Conservation (phyloP, 306 rosid genomes). For the Biancaea sappan region DNA sequence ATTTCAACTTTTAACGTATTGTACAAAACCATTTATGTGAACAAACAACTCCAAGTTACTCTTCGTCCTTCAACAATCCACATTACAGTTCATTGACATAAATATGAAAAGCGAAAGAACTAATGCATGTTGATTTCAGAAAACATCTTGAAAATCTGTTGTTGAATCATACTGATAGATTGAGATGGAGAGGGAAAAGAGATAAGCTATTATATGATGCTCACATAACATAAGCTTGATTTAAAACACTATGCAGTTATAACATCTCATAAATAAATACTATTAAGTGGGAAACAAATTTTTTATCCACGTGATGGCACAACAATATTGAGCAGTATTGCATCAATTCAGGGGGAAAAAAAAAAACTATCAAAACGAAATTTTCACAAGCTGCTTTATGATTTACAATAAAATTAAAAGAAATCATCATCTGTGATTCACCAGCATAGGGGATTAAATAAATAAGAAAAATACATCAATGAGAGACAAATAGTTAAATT, state of each 20-base stretch:
- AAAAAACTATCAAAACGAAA: background rate
- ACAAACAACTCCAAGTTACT: too few species aligned
- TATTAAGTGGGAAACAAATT: background rate
- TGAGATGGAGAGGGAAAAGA: background rate
- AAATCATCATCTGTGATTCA: background rate
- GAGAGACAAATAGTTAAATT: background rate
- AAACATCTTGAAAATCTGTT: too few species aligned
- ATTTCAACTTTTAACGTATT: background rate
- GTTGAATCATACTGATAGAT: background rate
- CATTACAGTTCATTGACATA: too few species aligned
- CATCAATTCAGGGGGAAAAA: background rate
- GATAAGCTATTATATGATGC: background rate
- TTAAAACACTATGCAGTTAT: background rate
- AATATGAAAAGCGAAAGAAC: too few species aligned
- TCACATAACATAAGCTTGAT: background rate
- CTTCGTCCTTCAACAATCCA: background rate
- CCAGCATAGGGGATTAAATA: background rate
- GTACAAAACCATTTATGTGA: too few species aligned
- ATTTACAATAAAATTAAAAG: slow-evolving; percentile 10
- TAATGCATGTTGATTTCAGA: too few species aligned
- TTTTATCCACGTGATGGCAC: background rate
- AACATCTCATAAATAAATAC: background rate
- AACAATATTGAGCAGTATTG: background rate
- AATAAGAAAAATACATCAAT: background rate
- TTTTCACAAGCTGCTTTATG: background rate